Conservation (phyloP, 305 asterid species). For the Fraxinus platypoda region DNA sequence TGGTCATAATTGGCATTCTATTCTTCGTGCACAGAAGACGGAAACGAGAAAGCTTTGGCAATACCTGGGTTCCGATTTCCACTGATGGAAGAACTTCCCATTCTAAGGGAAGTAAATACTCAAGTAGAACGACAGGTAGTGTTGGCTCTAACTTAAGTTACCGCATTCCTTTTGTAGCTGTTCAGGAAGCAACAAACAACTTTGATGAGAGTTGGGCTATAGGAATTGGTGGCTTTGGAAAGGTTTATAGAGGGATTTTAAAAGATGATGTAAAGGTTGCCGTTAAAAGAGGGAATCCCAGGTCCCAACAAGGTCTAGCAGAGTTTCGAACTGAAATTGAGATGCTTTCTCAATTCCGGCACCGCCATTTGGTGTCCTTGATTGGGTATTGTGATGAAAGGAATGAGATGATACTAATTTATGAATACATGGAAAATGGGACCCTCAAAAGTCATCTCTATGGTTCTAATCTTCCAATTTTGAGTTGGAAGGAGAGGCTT, state of each 20-base stretch:
- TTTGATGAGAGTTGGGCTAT: constrained; percentile 59
- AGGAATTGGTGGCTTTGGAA: constrained; percentile 69
- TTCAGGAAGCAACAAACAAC: constrained; percentile 62
- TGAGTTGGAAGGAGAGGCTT: constrained; percentile 64
- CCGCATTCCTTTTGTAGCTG: constrained; percentile 54
- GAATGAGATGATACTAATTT: constrained; percentile 62
- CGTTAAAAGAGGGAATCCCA: constrained; percentile 59
- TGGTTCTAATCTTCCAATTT: constrained; percentile 46
- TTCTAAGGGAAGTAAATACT: constrained; percentile 58
- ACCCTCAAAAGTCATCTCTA: constrained; percentile 59
- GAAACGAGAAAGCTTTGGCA: constrained; percentile 36
- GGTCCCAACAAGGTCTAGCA: constrained; percentile 60
- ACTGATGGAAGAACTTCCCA: constrained; percentile 45
- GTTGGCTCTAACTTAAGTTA: constrained; percentile 54
- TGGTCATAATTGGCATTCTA: constrained; percentile 32
- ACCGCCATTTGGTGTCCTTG: constrained; percentile 63
- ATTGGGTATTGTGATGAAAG: constrained; percentile 65
- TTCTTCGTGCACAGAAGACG: constrained; percentile 34
- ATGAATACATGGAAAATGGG: constrained; percentile 72
- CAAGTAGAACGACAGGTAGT: constrained; percentile 43
- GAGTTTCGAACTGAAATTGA: constrained; percentile 74
- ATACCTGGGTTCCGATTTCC: constrained; percentile 54
- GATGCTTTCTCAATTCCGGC: constrained; percentile 75
- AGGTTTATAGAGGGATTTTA: constrained; percentile 55
- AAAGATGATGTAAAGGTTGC: constrained; percentile 56